Conservation (phyloP, 2,329 filamentous ascomycete species). For the Clarireedia monteithiana region DNA sequence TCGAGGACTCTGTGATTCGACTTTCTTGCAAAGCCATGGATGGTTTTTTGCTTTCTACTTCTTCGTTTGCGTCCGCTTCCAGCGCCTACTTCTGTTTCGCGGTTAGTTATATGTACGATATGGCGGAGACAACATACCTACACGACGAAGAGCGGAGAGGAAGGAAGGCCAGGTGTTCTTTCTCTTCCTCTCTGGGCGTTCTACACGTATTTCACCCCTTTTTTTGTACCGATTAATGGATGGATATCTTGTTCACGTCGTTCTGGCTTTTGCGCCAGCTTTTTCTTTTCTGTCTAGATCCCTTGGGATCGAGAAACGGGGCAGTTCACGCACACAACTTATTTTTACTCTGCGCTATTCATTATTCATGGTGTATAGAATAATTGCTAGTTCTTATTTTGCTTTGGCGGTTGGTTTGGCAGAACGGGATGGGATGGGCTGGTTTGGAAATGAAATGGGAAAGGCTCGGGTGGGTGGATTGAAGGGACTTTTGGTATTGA, state of each 20-base stretch:
- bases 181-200: no score
- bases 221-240: no score
- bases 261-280: no score
- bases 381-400: neutral
- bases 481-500: neutral
- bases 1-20: neutral
- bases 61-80: neutral
- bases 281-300: no score
- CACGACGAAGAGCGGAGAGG: no score
- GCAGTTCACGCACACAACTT: neutral
- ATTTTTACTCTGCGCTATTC: neutral
- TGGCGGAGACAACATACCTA: neutral
- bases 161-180: no score
- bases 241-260: no score
- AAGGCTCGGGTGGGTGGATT: neutral
- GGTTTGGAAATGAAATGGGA: neutral
- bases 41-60: neutral
- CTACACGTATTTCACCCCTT: no score
- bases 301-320: neutral
- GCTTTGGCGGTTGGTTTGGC: neutral
- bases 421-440: neutral
- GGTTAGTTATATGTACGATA: neutral
- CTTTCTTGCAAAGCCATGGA: slow-evolving; percentile 8
- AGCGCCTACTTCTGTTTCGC: neutral
- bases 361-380: neutral